Conservation (phyloP, 2,329 filamentous ascomycete species). For the Alternaria brassicicola region DNA sequence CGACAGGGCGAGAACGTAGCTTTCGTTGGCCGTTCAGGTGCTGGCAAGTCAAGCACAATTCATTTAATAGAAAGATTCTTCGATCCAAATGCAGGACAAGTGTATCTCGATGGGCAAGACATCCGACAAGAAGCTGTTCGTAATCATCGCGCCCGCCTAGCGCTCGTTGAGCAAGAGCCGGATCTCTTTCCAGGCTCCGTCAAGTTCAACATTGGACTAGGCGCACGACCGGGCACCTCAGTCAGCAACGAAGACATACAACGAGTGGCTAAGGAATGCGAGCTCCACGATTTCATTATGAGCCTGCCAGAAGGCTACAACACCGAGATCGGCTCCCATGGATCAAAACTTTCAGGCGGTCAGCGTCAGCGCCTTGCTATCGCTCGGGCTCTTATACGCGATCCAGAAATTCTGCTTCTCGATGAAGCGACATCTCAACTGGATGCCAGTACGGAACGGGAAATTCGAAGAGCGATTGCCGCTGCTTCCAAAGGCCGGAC, state of each 20-base stretch:
- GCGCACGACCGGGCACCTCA: slow-evolving; percentile 37
- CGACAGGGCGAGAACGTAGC: slow-evolving; percentile 47
- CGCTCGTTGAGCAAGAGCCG: slow-evolving; percentile 54
- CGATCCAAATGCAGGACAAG: slow-evolving; percentile 48
- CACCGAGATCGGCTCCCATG: slow-evolving; percentile 53
- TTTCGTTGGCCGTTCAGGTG: slow-evolving; percentile 52
- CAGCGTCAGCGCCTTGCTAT: slow-evolving; percentile 56
- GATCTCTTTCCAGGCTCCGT: slow-evolving; percentile 55
- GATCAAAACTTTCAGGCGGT: slow-evolving; percentile 53
- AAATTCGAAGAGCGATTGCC: slow-evolving; percentile 51
- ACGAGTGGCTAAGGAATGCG: slow-evolving; percentile 50
- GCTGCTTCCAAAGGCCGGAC: slow-evolving; percentile 56
- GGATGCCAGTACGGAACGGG: slow-evolving; percentile 54
- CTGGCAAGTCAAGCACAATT: slow-evolving; percentile 55
- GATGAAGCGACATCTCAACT: slow-evolving; percentile 57
- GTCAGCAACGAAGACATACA: slow-evolving; percentile 37
- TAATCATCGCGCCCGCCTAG: slow-evolving; percentile 48
- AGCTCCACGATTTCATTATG: slow-evolving; percentile 56
- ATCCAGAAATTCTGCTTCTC: slow-evolving; percentile 54
- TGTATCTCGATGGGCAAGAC: slow-evolving; percentile 52
- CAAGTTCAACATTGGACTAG: slow-evolving; percentile 53
- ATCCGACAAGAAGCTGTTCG: slow-evolving; percentile 48
- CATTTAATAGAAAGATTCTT: slow-evolving; percentile 56
- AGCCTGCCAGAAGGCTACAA: slow-evolving; percentile 56
- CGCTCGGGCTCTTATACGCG: slow-evolving; percentile 54